phyloP scores from a whole-genome alignment of 495 filamentous ascomycete species.

The Lophium mytilinum region DNA sequence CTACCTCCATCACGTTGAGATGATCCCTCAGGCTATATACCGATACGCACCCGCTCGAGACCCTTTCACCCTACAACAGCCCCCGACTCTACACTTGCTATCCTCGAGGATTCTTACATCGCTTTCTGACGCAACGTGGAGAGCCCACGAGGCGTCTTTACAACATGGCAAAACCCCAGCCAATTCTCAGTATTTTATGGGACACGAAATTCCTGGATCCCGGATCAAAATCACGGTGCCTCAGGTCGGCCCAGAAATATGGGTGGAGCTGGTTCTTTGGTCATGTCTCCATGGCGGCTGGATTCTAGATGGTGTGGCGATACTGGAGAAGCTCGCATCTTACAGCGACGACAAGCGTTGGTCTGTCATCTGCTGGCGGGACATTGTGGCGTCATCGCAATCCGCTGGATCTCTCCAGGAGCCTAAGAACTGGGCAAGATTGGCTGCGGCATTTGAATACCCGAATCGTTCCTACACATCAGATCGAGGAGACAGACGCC shows the following conservation, averaged over 20 bases:
- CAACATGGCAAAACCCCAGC: conserved; percentile 38
- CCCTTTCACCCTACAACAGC: conserved; percentile 40
- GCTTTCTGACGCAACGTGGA: conserved; percentile 56
- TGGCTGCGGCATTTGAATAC: background rate
- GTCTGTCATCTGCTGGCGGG: conserved; percentile 32
- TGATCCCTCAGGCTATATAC: conserved; percentile 54
- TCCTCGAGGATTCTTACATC: conserved; percentile 52
- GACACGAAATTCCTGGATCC: conserved; percentile 44
- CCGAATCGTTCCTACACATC: background rate
- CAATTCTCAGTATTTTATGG: conserved; percentile 33
- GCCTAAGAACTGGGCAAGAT: background rate
- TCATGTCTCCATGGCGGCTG: conserved; percentile 57
- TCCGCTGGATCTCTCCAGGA: background rate
- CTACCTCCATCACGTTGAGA: conserved; percentile 49
- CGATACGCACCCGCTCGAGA: conserved; percentile 34
- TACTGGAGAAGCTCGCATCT: conserved; percentile 39
- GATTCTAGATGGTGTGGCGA: conserved; percentile 43
- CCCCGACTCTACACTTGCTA: conserved; percentile 50
- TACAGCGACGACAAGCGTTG: conserved; percentile 23
- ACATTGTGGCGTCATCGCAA: conserved; percentile 18
- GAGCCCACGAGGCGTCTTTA: conserved; percentile 42
- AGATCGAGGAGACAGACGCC: conserved; percentile 4
- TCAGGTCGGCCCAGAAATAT: conserved; percentile 50
- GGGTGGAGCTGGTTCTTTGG: conserved; percentile 62
- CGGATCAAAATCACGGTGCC: conserved; percentile 44